phyloP scores from a whole-genome alignment of 2,329 filamentous ascomycete genomes.

The Botrytis tulipae region DNA sequence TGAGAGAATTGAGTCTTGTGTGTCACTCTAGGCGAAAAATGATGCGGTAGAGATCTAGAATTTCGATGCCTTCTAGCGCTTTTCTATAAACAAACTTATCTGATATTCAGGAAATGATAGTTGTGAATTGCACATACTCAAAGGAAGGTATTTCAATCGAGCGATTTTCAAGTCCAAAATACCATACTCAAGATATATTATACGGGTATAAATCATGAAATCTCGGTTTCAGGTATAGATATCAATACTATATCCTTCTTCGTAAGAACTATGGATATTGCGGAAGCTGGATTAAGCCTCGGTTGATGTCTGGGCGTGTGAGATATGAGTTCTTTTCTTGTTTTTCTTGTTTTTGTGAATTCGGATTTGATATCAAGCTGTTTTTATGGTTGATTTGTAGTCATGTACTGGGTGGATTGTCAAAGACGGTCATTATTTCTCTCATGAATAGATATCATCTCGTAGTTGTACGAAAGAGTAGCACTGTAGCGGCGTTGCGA shows the following conservation, averaged over 20 bases:
- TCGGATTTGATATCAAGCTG: neutral
- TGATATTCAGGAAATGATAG: no score
- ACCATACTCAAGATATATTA: neutral
- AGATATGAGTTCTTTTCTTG: neutral
- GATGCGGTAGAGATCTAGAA: no score
- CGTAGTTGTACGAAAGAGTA: neutral
- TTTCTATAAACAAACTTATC: no score
- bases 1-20: no score
- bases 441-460: neutral
- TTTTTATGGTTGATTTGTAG: neutral
- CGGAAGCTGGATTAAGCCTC: neutral
- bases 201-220: neutral
- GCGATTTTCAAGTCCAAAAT: neutral
- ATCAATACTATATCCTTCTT: neutral
- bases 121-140: no score
- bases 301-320: neutral
- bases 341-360: neutral
- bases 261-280: neutral
- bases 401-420: neutral
- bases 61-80: no score
- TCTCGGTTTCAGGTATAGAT: neutral
- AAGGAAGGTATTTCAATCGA: neutral
- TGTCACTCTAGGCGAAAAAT: no score
- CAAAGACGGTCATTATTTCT: neutral
- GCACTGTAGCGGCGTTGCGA: neutral